Base-by-base conservation (phyloP, 2,329 filamentous ascomycete species). In the Talaromyces sp. region DNA sequence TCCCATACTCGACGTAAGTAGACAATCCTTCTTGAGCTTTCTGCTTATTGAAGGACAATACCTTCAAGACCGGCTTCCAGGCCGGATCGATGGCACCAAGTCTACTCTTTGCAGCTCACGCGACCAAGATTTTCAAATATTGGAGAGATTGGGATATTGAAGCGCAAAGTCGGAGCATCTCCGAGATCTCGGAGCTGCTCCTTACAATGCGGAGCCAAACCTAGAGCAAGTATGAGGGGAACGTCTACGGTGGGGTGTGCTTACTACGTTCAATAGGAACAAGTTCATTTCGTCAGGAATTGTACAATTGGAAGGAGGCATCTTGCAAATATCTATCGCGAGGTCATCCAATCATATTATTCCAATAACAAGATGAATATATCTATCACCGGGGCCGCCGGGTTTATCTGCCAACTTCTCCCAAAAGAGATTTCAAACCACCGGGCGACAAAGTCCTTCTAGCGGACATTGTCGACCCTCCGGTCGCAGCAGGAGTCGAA, bases 381-480 rank as follows among this genome's bases (percentile, higher is more conserved):
- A 47, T 82, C 89, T 72, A 87, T 89, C 70, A 89, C 87, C 10
- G 87, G 87, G 5, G 87, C 82, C 8, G 84, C 84, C 52, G 87
- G 87, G 66, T 89, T 89, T 73, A 84, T 90, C 65, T 87, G 87
- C 71, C 87, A 88, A 73, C 81, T 85, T 52, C 81, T 89, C 27
- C 82, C 85, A 2, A 79, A 80, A 60, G 82, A 85, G 41, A 81
- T 89, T 3, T 77, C 89, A 37, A 77, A 82, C 19, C 78, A 80
- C 65, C 73, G 81, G 2, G 72, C 81, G 22, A 81, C 62, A 76
- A 78, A 50, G 75, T 89, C 60, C 81, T 82, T 57, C 77, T 88
- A 52, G 86, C 85, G 14, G 87, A 89, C 72, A 79, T 89, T 41
- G 77, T 83, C 50, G 76, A 82, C 60, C 84, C 84, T 19, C 77